These are phyloP conservation scores for Phytophthora agathidicida DNA, from an alignment of 352 stramenopile species.

Conservation along the genomic window DNA sequence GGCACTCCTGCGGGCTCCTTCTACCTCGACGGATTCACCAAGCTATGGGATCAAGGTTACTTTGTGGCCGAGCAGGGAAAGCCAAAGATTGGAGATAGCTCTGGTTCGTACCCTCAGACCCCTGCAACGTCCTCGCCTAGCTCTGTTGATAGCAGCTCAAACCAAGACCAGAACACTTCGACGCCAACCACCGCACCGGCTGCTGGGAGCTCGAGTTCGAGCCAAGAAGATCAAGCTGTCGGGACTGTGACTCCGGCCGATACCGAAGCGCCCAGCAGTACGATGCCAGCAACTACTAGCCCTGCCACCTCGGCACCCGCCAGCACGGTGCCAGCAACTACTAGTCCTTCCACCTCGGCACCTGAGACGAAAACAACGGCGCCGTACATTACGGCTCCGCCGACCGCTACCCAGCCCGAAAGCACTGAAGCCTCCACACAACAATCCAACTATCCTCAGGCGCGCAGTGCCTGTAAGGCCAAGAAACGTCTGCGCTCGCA, in stretches of 20 bases:
- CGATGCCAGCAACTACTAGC: conserved; percentile 13
- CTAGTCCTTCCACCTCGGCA: conserved; percentile 2
- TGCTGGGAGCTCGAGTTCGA: conserved; percentile 19
- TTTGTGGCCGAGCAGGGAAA: conserved; percentile 46
- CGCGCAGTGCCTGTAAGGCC: conserved; percentile 22
- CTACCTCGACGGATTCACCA: conserved; percentile 54
- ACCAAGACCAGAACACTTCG: conserved; percentile 7
- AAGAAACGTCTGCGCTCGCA: conserved; percentile 27
- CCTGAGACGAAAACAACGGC: conserved; percentile 1
- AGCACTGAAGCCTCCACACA: conserved; percentile 3
- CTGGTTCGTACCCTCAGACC: background rate
- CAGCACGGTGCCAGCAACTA: background rate
- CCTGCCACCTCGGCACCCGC: background rate
- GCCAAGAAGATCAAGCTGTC: conserved; percentile 12
- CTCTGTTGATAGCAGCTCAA: conserved; percentile 8
- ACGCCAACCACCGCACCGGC: background rate
- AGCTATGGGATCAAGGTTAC: conserved; percentile 67
- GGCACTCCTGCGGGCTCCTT: conserved; percentile 52
- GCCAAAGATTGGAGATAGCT: conserved; percentile 20
- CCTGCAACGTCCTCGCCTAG: background rate
- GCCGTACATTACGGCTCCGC: conserved; percentile 3
- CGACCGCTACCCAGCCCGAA: background rate
- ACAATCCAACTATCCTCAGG: background rate
- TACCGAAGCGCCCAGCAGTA: conserved; percentile 6
- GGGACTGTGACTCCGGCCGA: conserved; percentile 23